phyloP scores from a whole-genome alignment of 768 basidiomycete genomes.

The Leccinum subtestaceum region DNA sequence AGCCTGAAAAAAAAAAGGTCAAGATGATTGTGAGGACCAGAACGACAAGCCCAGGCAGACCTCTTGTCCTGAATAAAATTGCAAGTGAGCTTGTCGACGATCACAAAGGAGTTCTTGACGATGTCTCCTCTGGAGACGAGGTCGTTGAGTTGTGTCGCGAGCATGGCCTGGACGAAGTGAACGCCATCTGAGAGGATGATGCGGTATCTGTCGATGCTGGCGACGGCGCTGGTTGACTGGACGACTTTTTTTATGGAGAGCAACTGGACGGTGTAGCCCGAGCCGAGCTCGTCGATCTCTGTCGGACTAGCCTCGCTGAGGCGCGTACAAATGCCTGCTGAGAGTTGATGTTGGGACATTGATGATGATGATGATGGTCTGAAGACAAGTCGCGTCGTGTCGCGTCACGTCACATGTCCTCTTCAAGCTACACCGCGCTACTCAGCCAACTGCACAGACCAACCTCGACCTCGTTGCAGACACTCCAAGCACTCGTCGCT shows the following conservation, averaged over 20 bases:
- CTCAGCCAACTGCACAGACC: conserved; percentile 29
- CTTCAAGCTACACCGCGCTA: conserved; percentile 24
- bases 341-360: conserved; percentile 50
- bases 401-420: conserved; percentile 13
- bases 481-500: conserved; percentile 28
- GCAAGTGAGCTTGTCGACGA: conserved; percentile 72
- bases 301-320: conserved; percentile 41
- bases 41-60: conserved; percentile 41
- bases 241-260: conserved; percentile 80
- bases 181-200: conserved; percentile 89
- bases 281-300: conserved; percentile 29
- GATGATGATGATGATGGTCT: conserved; percentile 33
- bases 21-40: background rate
- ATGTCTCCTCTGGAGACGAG: conserved; percentile 65
- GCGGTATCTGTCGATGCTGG: conserved; percentile 57
- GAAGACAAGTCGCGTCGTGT: conserved; percentile 15
- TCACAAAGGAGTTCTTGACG: conserved; percentile 63
- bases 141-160: conserved; percentile 85
- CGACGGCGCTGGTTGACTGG: conserved; percentile 27
- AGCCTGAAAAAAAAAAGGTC: conserved; percentile 46
- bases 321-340: conserved; percentile 52
- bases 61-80: conserved; percentile 83
- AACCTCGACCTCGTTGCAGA: conserved; percentile 12
- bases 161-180: conserved; percentile 88
- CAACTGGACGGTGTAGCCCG: conserved; percentile 64